Evolutionary conservation across 345 rosid genomes (phyloP), one percentile per base, ranked within the genome.

Genomic region (Kernera saxatilis): DNA sequence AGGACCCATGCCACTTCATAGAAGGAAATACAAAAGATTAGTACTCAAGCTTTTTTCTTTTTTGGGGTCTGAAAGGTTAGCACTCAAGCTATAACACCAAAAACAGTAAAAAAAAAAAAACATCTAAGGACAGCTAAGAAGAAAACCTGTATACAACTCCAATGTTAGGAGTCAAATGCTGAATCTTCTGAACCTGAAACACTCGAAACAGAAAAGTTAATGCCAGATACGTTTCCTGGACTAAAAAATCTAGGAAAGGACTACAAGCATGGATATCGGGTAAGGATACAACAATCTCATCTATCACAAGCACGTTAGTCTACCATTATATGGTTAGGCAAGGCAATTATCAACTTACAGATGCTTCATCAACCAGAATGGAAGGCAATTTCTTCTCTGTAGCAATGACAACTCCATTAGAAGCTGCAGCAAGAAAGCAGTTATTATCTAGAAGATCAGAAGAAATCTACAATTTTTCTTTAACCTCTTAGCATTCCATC

Each of bases 111-210:
- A 55, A n/a, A 55, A n/a, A 32, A 13, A 55, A 46, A 35, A 33
- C 10, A 52, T 2, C n/a, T 3, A 29, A 32, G 10, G 17, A 27
- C 35, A 35, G n/a, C 12, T 0, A 25, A 41, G 59, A 63, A 66
- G 29, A 75, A 77, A 58, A 93, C 98, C 97, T 93, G 89, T 90
- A 93, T 22, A 93, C 98, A 81, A 90, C 93, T 82, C 97, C 98
- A 72, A 93, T 90, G 57, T 93, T 90, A 45, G 97, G 98, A 1
- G 98, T 93, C 74, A 93, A 76, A 19, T 54, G 70, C 82, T 93
- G 96, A 74, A 93, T 88, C 74, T 93, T 93, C 72, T 93, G 96
- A 84, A 93, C 96, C 98, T 93, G 85, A 30, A 72, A 74, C 25
- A 69, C 29, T 25, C 15, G 3, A 60, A 49, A 12, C 4, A 39